Conservation (phyloP, 805 yeast species). For the Torulaspora quercuum region DNA sequence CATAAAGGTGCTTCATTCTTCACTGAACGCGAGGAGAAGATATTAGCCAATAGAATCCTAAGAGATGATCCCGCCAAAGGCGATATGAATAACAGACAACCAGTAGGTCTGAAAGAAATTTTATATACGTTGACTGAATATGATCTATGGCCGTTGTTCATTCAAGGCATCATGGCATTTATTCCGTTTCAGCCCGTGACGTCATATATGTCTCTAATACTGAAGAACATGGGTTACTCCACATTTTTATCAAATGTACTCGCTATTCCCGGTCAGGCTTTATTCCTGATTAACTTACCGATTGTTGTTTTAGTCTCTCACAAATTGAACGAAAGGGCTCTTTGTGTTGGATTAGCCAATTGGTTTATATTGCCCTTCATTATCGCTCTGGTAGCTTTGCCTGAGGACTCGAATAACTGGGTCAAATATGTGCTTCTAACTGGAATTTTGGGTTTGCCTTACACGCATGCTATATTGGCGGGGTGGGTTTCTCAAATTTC, state of each 20-base stretch:
- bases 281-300: slow-evolving; percentile 25
- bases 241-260: slow-evolving; percentile 50
- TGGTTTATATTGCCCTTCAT: slow-evolving; percentile 35
- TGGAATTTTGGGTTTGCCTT: slow-evolving; percentile 40
- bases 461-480: slow-evolving; percentile 50
- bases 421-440: slow-evolving; percentile 37
- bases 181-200: slow-evolving; percentile 37
- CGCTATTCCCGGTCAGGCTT: slow-evolving; percentile 46
- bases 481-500: slow-evolving; percentile 62
- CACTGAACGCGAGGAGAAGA: slow-evolving; percentile 52
- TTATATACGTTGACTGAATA: slow-evolving; percentile 44
- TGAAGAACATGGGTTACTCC: slow-evolving; percentile 47
- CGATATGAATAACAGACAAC: slow-evolving; percentile 60
- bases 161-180: slow-evolving; percentile 43
- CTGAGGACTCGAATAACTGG: slow-evolving; percentile 27
- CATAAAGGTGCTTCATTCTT: slow-evolving; percentile 44
- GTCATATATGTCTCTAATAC: slow-evolving; percentile 45
- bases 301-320: slow-evolving; percentile 40
- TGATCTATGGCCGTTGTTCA: slow-evolving; percentile 54
- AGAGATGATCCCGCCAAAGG: slow-evolving; percentile 65
- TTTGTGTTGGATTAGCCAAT: slow-evolving; percentile 27
- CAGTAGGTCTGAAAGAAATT: slow-evolving; percentile 41
- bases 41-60: slow-evolving; percentile 54
- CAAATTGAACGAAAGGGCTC: slow-evolving; percentile 30
- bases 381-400: slow-evolving; percentile 36